phyloP scores from a whole-genome alignment of 345 rosid genomes.

The Rhodomyrtus tomentosa region DNA sequence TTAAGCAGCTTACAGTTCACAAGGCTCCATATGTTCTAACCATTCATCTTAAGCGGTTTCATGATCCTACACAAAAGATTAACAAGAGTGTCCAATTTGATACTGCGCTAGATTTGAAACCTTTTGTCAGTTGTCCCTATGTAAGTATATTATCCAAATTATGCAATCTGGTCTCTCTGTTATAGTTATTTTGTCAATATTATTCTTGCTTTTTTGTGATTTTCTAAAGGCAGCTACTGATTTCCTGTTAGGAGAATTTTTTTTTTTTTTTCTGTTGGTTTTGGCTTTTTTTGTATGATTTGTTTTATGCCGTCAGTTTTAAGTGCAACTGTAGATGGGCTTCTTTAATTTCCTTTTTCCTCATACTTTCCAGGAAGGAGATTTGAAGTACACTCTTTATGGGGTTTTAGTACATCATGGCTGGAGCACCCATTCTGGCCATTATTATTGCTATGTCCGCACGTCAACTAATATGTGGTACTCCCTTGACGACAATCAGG shows the following conservation, averaged over 20 bases:
- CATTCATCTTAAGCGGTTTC: conserved; percentile 84
- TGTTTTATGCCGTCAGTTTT: not conserved
- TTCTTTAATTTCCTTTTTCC: not conserved
- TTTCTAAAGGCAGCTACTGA: not conserved
- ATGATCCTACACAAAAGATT: conserved; percentile 61
- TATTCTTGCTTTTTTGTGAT: not conserved
- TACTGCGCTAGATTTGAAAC: conserved; percentile 62
- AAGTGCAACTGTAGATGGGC: not conserved
- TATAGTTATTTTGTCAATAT: not conserved
- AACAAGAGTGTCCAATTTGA: conserved; percentile 64
- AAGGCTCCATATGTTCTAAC: conserved; percentile 83
- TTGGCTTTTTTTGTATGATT: not conserved
- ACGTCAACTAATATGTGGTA: conserved; percentile 93
- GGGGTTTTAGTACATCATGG: conserved; percentile 95
- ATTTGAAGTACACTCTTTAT: conserved; percentile 78
- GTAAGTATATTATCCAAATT: conserved; percentile 43
- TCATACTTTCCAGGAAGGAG: conserved; percentile 55
- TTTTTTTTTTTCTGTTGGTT: not conserved
- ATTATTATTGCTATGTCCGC: conserved; percentile 83
- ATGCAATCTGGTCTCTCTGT: not conserved
- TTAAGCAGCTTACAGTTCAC: conserved; percentile 73
- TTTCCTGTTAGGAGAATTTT: not conserved
- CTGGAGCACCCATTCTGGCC: conserved; percentile 81
- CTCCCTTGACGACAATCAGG: conserved; percentile 88
- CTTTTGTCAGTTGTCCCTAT: conserved; percentile 61